Conservation (phyloP, 1,139 yeast genomes). For the Zhuliangozyma blackwelliae region DNA sequence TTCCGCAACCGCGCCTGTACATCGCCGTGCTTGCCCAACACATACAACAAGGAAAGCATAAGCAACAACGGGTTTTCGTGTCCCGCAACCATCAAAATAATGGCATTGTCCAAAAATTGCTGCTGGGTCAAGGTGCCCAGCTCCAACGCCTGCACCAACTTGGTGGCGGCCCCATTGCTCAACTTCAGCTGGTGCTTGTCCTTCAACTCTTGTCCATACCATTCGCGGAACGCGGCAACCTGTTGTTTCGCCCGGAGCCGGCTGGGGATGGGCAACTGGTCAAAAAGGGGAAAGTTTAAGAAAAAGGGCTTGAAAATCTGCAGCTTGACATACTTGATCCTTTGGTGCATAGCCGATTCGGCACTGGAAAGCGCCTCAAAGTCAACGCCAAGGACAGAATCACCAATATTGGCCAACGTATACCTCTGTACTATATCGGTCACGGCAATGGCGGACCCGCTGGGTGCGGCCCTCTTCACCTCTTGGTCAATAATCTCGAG, state of each 20-base stretch:
- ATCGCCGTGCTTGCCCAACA: constrained; percentile 37
- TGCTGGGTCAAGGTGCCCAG: constrained; percentile 33
- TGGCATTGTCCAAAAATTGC: constrained; percentile 55
- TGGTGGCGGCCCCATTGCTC: constrained; percentile 20
- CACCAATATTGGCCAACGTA: constrained; percentile 49
- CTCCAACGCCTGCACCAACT: constrained; percentile 34
- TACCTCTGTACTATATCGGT: constrained; percentile 44
- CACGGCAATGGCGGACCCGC: constrained; percentile 17
- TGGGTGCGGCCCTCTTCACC: constrained; percentile 2
- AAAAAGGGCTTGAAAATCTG: constrained; percentile 56
- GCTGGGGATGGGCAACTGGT: constrained; percentile 46
- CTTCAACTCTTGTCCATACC: constrained; percentile 21
- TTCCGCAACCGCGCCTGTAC: constrained; percentile 34
- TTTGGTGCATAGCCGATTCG: constrained; percentile 32
- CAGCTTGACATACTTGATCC: constrained; percentile 41
- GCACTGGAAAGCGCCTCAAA: constrained; percentile 24
- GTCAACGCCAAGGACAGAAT: constrained; percentile 48
- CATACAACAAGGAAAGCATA: constrained; percentile 44
- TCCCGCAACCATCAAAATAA: constrained; percentile 56
- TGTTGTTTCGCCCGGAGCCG: constrained; percentile 41
- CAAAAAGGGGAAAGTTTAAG: constrained; percentile 53
- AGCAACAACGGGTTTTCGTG: constrained; percentile 61
- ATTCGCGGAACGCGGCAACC: constrained; percentile 40
- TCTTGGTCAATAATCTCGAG: constrained; percentile 9
- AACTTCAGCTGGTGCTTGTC: constrained; percentile 1